phyloP scores from a whole-genome alignment of 176 grass and related monocot genomes.

The Carex kokanica region DNA sequence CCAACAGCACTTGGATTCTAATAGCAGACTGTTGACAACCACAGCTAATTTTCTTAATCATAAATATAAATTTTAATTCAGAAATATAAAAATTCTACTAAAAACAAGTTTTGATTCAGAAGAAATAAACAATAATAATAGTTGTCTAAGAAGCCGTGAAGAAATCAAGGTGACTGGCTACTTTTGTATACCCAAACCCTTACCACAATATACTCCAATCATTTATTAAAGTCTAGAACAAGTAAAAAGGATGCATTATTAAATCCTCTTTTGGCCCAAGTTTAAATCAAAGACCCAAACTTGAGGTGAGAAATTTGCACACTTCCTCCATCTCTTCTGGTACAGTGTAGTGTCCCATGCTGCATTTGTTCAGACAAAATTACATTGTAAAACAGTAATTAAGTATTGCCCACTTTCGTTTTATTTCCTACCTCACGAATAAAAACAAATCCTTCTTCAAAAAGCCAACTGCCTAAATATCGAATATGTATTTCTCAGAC shows the following conservation, averaged over 20 bases:
- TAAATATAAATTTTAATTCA: slow-evolving; percentile 5
- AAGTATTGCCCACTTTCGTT: not conserved
- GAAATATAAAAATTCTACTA: slow-evolving; percentile 1
- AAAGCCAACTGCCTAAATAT: not conserved
- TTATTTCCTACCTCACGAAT: not conserved
- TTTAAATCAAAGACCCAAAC: slow-evolving; percentile 41
- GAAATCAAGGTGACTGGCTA: not conserved
- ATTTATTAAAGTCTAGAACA: slow-evolving; percentile 26
- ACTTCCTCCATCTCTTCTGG: slow-evolving; percentile 95
- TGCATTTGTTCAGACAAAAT: slow-evolving; percentile 35
- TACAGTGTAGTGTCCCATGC: slow-evolving; percentile 84
- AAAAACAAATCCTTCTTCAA: not conserved
- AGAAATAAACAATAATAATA: slow-evolving; percentile 23
- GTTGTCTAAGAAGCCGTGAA: slow-evolving; percentile 20
- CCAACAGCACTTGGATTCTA: not conserved
- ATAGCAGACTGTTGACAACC: not conserved
- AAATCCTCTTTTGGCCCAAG: not conserved
- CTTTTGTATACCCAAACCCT: slow-evolving; percentile 29
- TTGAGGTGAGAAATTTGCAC: slow-evolving; percentile 59
- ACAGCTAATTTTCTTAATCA: not conserved
- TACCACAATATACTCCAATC: slow-evolving; percentile 19
- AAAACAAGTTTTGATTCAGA: slow-evolving; percentile 9
- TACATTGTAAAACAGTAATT: not conserved
- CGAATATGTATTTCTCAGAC: not conserved
- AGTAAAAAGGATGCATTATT: slow-evolving; percentile 25